Conservation (phyloP, 176 grass and related monocot species). For the Eleusine indica region DNA sequence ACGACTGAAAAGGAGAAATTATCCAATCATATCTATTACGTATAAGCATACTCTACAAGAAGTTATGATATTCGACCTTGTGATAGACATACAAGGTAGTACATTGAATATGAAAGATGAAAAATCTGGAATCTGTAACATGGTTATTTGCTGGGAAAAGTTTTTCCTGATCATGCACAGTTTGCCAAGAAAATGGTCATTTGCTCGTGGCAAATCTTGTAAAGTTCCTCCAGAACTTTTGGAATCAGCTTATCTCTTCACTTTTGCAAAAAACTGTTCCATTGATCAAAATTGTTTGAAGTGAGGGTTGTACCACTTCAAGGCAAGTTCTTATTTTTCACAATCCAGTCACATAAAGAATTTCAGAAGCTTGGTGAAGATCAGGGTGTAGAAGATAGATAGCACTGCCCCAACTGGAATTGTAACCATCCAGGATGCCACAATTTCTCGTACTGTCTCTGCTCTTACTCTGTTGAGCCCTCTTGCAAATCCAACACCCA, state of each 20-base stretch:
- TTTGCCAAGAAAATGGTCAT: constrained; percentile 52
- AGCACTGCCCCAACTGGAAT: constrained; percentile 85
- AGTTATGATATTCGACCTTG: constrained; percentile 40
- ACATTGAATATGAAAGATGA: constrained; percentile 11
- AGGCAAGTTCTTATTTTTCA: constrained; percentile 32
- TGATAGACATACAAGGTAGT: constrained; percentile 22
- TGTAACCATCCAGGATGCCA: constrained; percentile 83
- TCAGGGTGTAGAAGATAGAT: constrained; percentile 71
- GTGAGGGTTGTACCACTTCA: constrained; percentile 30
- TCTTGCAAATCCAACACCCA: constrained; percentile 97
- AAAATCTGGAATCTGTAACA: constrained; percentile 30
- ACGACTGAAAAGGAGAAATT: constrained; percentile 32
- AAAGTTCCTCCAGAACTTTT: constrained; percentile 13
- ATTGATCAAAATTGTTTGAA: constrained; percentile 24
- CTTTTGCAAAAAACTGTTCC: background rate
- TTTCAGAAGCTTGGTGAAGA: constrained; percentile 70
- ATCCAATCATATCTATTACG: constrained; percentile 21
- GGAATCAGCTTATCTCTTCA: constrained; percentile 30
- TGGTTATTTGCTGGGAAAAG: constrained; percentile 29
- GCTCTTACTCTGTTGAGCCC: constrained; percentile 80
- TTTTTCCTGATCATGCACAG: constrained; percentile 28
- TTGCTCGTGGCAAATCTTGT: constrained; percentile 41
- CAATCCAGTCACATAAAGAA: constrained; percentile 63
- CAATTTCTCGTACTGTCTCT: constrained; percentile 87
- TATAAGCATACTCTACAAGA: constrained; percentile 50